Evolutionary conservation across 768 basidiomycete species (phyloP), one percentile per base, ranked within the genome.

Genomic region (Suillus placidus): DNA sequence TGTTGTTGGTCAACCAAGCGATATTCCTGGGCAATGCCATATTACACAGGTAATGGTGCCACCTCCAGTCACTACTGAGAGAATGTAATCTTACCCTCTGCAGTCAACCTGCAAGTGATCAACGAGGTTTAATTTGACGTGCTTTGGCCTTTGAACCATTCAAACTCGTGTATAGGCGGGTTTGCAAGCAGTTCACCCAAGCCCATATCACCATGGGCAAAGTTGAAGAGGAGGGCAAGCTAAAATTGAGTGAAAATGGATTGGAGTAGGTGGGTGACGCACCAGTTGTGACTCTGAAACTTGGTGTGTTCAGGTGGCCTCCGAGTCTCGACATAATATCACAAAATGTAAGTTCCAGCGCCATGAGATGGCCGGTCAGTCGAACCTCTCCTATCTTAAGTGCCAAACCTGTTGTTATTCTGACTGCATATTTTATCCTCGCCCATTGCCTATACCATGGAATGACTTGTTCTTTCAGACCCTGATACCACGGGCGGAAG

Each of bases 41-140:
- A 87, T 69, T 89, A 86, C 69, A 89, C 88, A 1, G 87, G 85
- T 86, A 45, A 62, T 63, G 5, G 35, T 38, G 4, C 0, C 4
- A 1, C 18, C 30, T 38, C 23, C 52, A 3, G 6, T 26, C 26
- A 26, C 26, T 54, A 56, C 32, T 10, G 37, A 58, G 14, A 57
- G 6, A 57, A 16, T 23, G 8, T 8, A 38, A 26, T 26, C 32
- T 12, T 12, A 30, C 12, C 54, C 51, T 30, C 20, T 32, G 35
- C 71, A 82, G 91, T 92, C 30, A 93, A 93, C 71, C 91, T 90
- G 0, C 89, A 91, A 70, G 91, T 89, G 0, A 82, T 93, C 64
- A 92, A 91, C 70, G 84, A 91, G 70, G 75, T 6, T n/a, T 26
- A n/a, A n/a, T 51, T 26, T 51, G 23, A 49, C 6, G 13, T 14